Evolutionary conservation across 305 asterid species (phyloP), one percentile per base, ranked within the genome.

Genomic region (Solanum hybrid): DNA sequence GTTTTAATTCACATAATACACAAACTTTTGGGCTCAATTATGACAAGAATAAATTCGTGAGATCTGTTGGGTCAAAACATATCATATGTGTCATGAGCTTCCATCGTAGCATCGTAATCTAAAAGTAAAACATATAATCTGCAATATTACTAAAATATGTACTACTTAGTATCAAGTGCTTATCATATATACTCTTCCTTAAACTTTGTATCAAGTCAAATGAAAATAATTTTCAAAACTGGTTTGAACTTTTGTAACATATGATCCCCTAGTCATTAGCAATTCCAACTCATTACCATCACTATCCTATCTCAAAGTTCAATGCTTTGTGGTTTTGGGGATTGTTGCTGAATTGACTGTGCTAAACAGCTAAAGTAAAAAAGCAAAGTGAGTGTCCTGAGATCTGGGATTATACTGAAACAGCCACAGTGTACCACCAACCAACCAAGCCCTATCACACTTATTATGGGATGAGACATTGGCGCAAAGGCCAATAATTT

Each of bases 381-480:
- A 75, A 15, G 73, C 41, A 20, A 61, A 80, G 24, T 61, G 37
- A 45, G 75, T 80, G 86, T 85, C 92, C 92, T 79, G 90, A 89
- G 92, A 76, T 86, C 85, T 92, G 88, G 93, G 93, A 89, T 89
- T 86, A 89, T 68, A 85, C 90, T 87, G 27, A 80, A 76, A 76
- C 22, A 24, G 86, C 27, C 12, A 36, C 88, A 70, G 81, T 70
- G 84, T 89, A 61, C 73, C 70, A 65, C 15, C 34, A 38, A 39
- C 70, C 14, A 82, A 82, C 14, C 26, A 80, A 80, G n/a, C 3
- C n/a, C 68, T 3, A 37, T 24, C 5, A 27, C 13, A 82, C 75
- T 36, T 84, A 29, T 14, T 75, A 36, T 51, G 85, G 29, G 72
- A 79, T 22, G 45, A 22, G 29, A 78, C 84, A 77, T 10, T 34